Conservation (phyloP, 441 rosid species). For the Capsella rubella region DNA sequence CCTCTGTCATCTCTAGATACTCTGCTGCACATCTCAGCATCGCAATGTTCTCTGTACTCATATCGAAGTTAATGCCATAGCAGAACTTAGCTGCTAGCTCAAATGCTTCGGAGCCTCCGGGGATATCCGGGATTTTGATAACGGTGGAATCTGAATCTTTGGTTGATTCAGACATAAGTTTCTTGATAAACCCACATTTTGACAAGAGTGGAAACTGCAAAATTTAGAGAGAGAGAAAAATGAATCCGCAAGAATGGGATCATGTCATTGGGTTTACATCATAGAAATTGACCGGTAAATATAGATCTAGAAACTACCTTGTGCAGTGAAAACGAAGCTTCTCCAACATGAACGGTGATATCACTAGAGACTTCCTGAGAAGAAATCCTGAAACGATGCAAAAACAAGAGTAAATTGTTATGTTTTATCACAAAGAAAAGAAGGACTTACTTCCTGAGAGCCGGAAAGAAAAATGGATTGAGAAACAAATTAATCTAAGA, state of each 20-base stretch:
- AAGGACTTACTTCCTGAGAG: background rate
- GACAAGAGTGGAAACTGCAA: constrained; percentile 70
- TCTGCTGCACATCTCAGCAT: constrained; percentile 69
- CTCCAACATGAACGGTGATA: constrained; percentile 74
- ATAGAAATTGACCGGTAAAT: background rate
- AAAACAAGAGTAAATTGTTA: background rate
- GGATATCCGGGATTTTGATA: constrained; percentile 56
- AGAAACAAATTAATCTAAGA: background rate
- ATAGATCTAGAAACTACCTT: constrained; percentile 56
- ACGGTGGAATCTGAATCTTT: constrained; percentile 55
- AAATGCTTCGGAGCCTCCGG: constrained; percentile 71
- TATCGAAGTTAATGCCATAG: constrained; percentile 79
- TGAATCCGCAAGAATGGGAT: constrained; percentile 19
- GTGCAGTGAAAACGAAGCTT: constrained; percentile 78
- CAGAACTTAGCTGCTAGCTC: constrained; percentile 77
- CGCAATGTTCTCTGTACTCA: constrained; percentile 65
- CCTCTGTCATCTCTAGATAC: constrained; percentile 78
- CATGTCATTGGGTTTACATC: constrained; percentile 20
- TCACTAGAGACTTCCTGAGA: constrained; percentile 97
- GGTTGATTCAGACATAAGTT: constrained; percentile 55
- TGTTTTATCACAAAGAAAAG: background rate
- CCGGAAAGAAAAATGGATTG: constrained; percentile 4
- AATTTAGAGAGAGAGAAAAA: background rate
- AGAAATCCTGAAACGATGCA: constrained; percentile 68
- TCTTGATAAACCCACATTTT: constrained; percentile 66